A percentile compares a stretch with the other conserved stretches of the same genome.
These are phyloP conservation scores for Geotrichum bryndzae DNA, from an alignment of 1,139 yeast genomes.

Conservation along the genomic window DNA sequence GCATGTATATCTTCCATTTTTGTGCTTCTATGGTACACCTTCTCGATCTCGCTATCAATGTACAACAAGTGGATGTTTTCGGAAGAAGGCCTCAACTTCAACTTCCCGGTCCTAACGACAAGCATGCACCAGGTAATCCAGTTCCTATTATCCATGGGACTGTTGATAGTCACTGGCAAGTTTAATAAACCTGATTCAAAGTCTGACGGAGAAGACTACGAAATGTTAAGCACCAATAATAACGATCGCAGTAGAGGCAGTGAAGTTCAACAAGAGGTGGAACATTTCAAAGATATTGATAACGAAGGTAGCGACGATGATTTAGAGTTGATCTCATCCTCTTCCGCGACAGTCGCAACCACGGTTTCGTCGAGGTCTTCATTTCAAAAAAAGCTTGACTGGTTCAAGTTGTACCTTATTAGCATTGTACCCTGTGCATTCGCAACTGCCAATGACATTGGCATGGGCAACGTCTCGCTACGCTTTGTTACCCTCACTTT, in stretches of 20 bases:
- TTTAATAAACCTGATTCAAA: neutral
- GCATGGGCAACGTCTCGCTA: constrained; percentile 81
- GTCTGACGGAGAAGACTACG: constrained; percentile 10
- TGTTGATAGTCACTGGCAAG: constrained; percentile 14
- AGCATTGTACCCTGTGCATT: constrained; percentile 78
- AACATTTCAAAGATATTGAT: neutral
- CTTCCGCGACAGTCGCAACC: neutral
- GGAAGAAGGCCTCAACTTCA: constrained; percentile 57
- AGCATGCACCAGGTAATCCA: constrained; percentile 77
- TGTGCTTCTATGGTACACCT: constrained; percentile 35
- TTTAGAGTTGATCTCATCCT: neutral
- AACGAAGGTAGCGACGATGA: constrained; percentile 1
- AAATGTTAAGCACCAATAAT: constrained; percentile 3
- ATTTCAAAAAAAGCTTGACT: neutral
- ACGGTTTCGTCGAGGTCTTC: neutral
- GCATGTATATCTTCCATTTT: constrained; percentile 28
- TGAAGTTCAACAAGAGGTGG: neutral
- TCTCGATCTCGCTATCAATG: constrained; percentile 68
- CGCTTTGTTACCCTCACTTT: constrained; percentile 72
- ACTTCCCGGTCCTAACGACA: constrained; percentile 79
- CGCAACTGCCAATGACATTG: constrained; percentile 90
- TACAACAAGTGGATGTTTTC: constrained; percentile 99
- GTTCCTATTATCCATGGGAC: constrained; percentile 23
- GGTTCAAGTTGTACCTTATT: constrained; percentile 27
- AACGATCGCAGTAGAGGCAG: neutral